These are phyloP conservation scores for Mycena sanguinolenta DNA, from an alignment of 768 basidiomycete genomes.

Conservation along the genomic window DNA sequence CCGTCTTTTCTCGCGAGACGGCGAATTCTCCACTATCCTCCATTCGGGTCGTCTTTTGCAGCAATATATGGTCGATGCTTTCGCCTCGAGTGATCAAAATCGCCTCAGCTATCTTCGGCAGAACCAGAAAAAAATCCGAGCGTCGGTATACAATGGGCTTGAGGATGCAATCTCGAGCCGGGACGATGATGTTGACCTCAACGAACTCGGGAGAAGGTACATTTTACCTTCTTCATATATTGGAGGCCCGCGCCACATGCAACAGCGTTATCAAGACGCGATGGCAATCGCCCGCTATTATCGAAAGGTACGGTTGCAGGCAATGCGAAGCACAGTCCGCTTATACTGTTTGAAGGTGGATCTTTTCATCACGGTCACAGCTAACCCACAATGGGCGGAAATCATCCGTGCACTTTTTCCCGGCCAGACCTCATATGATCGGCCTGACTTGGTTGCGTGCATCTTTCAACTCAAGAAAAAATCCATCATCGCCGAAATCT, in stretches of 20 bases:
- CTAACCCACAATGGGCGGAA: conserved; percentile 4
- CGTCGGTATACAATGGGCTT: conserved; percentile 49
- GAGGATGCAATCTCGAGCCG: conserved; percentile 39
- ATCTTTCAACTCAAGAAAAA: conserved; percentile 62
- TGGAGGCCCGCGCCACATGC: conserved; percentile 48
- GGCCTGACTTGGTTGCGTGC: conserved; percentile 62
- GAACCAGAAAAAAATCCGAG: conserved; percentile 48
- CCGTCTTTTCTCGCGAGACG: not conserved
- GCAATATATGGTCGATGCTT: conserved; percentile 55
- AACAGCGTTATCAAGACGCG: conserved; percentile 51
- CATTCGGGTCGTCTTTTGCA: conserved; percentile 52
- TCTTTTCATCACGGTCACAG: not conserved
- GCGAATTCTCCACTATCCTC: conserved; percentile 47
- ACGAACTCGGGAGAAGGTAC: conserved; percentile 4
- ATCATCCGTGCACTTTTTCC: conserved; percentile 48
- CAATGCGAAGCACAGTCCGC: no score
- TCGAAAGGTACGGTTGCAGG: not conserved
- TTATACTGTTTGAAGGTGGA: not conserved
- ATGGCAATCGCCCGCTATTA: conserved; percentile 53
- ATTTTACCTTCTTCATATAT: conserved; percentile 36
- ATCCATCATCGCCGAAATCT: conserved; percentile 52
- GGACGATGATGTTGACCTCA: conserved; percentile 35
- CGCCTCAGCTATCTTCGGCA: conserved; percentile 44
- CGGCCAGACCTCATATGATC: conserved; percentile 54
- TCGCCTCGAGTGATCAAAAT: conserved; percentile 49